Percentiles rank a stretch among this genome's conserved stretches.
These are phyloP conservation scores for Sabuloglossum arenarium DNA, from an alignment of 495 filamentous ascomycete genomes.

Conservation along the genomic window DNA sequence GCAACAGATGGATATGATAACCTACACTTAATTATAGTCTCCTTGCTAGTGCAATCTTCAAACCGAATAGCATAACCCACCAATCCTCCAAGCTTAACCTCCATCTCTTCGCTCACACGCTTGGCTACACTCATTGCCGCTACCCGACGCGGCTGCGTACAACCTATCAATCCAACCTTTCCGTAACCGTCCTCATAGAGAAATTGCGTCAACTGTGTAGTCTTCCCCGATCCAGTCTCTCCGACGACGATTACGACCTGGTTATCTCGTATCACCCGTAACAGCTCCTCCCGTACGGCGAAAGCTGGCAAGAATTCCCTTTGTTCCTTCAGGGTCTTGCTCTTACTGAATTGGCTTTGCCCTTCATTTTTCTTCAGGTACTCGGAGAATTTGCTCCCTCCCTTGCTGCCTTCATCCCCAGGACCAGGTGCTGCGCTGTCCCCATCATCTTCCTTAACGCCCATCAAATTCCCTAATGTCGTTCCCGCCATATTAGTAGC, in stretches of 20 bases:
- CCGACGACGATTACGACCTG: conserved; percentile 94
- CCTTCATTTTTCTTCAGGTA: conserved; percentile 81
- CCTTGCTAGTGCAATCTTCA: conserved; percentile 89
- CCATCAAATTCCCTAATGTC: conserved; percentile 81
- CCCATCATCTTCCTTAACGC: conserved; percentile 82
- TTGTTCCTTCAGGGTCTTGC: conserved; percentile 78
- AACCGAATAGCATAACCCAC: conserved; percentile 98
- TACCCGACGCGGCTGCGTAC: conserved; percentile 85
- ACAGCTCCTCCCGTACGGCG: conserved; percentile 86
- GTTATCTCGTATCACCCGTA: conserved; percentile 88
- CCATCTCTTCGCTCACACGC: conserved; percentile 97
- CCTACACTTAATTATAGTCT: conserved; percentile 81
- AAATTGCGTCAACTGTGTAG: conserved; percentile 90
- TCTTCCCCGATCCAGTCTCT: conserved; percentile 92
- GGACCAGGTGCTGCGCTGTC: conserved; percentile 66
- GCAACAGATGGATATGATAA: conserved; percentile 2
- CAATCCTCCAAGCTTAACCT: conserved; percentile 67
- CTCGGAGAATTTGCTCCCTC: conserved; percentile 68
- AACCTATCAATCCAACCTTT: conserved; percentile 73
- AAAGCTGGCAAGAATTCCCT: conserved; percentile 90
- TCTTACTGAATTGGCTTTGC: conserved; percentile 80
- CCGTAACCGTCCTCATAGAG: conserved; percentile 87
- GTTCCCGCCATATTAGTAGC: conserved; percentile 89
- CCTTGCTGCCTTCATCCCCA: conserved; percentile 45
- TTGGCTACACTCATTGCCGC: conserved; percentile 98